These are phyloP conservation scores for Sphenostylis stenocarpa DNA, from an alignment of 306 rosid species.

Conservation along the genomic window DNA sequence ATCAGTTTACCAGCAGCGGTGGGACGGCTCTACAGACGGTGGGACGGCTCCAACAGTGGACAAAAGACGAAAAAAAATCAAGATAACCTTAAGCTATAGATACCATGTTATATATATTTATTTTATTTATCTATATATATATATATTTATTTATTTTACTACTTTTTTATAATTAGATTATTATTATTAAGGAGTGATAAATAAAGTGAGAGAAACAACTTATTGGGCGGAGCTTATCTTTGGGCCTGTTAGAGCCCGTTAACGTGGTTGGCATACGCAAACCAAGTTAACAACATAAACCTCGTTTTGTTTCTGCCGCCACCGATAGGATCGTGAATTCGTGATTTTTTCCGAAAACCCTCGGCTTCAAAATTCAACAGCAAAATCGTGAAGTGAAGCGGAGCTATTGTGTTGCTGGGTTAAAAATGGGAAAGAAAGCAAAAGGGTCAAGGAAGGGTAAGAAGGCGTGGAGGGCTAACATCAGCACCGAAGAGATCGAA, in stretches of 20 bases:
- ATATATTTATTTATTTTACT: no score
- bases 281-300: not conserved
- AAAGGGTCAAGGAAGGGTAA: slow-evolving; percentile 84
- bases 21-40: no score
- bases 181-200: not conserved
- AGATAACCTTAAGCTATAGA: no score
- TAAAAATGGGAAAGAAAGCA: slow-evolving; percentile 33
- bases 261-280: not conserved
- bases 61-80: no score
- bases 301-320: not conserved
- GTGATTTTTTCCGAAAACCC: not conserved
- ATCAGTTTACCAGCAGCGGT: no score
- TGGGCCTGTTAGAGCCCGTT: not conserved
- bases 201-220: no score
- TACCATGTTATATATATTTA: no score
- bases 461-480: slow-evolving; percentile 92
- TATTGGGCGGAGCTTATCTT: not conserved
- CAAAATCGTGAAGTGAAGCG: not conserved
- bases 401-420: not conserved
- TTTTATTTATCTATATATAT: no score
- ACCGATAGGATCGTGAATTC: not conserved
- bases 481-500: slow-evolving; percentile 71
- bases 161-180: no score
- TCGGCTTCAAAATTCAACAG: not conserved
- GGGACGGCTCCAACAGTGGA: no score